Base-by-base conservation (phyloP, 2,329 filamentous ascomycete species). In the Colletotrichum ledebouriae region DNA sequence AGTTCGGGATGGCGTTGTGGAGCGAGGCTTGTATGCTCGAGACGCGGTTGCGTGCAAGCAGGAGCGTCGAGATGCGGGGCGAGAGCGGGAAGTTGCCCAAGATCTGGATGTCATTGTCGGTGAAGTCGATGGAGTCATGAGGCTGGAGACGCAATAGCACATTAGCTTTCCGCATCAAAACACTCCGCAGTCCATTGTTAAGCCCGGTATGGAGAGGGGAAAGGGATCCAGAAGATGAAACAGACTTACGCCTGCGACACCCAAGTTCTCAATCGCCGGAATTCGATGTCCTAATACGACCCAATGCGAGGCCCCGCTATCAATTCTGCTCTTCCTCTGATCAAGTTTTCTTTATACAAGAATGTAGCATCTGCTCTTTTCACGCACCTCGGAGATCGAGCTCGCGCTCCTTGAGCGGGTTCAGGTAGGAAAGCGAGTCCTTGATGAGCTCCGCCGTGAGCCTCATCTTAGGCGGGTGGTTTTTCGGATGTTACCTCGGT, bases 361-460 rank as follows among this genome's bases (percentile, higher is more conserved):
- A 89, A 89, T 94, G 93, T 93, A 97, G 94, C 89, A 97, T 96
- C 94, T 95, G 93, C 87, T 90, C 94, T 94, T 97, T 94, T 92
- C 92, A 87, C 94, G 90, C 92, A 98, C 96, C 96, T 97, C 96
- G 91, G 77, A 99, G 93, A 86, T 98, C 94, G 81, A 99, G 90
- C 89, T 99, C 96, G 82, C 96, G 94, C 88, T 99, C 96, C 85
- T 96, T 97, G 81, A 99, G 89, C 80, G 95, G 94, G 84, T 98
- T 99, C 83, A 98, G 92, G 87, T 98, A 99, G 80, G 95, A 98
- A 74, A 97, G 92, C 78, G 96, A 97, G 81, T 89, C 90, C 82
- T 94, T 89, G 84, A 99, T 97, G 77, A 98, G 90, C 81, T 98
- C 96, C 74, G 93, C 91, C 72, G 95, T 98, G 84, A 99, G 90